Percentiles rank a stretch among this genome's conserved stretches.
phyloP scores from a whole-genome alignment of 2,329 filamentous ascomycete genomes.

The Aspergillus fischeri region DNA sequence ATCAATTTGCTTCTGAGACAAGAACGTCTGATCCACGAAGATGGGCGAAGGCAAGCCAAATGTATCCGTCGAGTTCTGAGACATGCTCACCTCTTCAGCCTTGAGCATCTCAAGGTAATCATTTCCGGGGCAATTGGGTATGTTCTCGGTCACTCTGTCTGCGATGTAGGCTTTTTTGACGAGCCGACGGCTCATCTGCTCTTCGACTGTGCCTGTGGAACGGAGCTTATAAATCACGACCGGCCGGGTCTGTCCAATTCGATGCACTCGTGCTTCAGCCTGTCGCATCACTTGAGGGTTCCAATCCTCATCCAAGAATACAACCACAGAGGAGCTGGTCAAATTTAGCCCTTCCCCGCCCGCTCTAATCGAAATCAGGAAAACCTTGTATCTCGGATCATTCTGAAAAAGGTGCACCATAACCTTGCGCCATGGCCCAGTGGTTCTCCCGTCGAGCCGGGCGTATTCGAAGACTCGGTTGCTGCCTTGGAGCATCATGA shows the following conservation, averaged over 20 bases:
- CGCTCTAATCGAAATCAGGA: conserved; percentile 54
- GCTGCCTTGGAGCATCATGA: conserved; percentile 42
- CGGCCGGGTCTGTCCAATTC: conserved; percentile 52
- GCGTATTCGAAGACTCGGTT: conserved; percentile 43
- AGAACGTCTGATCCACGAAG: background rate
- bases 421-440: conserved; percentile 48
- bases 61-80: background rate
- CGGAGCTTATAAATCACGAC: conserved; percentile 56
- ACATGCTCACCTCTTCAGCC: conserved; percentile 51
- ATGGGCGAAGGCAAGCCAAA: background rate
- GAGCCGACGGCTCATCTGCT: conserved; percentile 56
- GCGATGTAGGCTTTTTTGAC: conserved; percentile 61
- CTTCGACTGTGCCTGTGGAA: conserved; percentile 55
- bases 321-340: conserved; percentile 51
- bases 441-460: conserved; percentile 50
- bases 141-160: conserved; percentile 56
- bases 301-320: conserved; percentile 56
- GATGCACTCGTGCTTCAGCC: conserved; percentile 52
- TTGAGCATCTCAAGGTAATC: conserved; percentile 51
- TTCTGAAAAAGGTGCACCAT: conserved; percentile 53
- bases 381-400: conserved; percentile 47
- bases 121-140: conserved; percentile 43
- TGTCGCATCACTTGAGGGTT: conserved; percentile 53
- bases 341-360: conserved; percentile 56
- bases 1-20: background rate